phyloP scores from a whole-genome alignment of 345 rosid species.

The Hibiscus mutabilis region DNA sequence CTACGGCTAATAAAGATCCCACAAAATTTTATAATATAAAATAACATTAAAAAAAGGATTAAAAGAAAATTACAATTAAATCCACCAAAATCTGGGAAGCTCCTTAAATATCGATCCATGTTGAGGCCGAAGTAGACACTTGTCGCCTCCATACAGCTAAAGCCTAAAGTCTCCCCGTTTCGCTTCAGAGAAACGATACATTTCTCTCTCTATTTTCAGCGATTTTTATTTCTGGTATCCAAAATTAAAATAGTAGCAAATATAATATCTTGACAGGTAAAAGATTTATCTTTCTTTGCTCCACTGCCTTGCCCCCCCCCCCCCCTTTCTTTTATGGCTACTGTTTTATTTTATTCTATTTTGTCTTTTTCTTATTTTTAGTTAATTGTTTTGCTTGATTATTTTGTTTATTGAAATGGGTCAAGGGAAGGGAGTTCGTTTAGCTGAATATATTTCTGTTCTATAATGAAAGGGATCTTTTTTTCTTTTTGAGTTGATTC shows the following conservation, averaged over 20 bases:
- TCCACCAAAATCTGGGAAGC: neutral
- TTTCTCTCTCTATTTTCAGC: conserved; percentile 16
- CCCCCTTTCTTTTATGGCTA: neutral
- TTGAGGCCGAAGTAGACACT: conserved; percentile 57
- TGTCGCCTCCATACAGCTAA: conserved; percentile 55
- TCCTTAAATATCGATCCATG: conserved; percentile 69
- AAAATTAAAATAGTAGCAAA: neutral
- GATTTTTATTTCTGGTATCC: neutral
- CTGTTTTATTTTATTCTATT: neutral
- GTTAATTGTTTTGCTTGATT: neutral
- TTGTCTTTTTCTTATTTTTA: neutral
- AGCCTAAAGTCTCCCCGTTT: neutral
- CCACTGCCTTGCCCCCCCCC: neutral
- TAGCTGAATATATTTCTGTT: neutral
- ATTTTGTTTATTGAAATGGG: neutral
- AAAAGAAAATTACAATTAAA: neutral
- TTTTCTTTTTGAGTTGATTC: neutral
- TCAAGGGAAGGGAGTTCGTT: neutral
- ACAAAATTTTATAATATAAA: conserved; percentile 1
- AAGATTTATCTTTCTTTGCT: neutral
- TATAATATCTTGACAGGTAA: neutral
- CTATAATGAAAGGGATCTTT: neutral
- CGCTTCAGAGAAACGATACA: conserved; percentile 28
- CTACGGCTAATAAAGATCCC: conserved; percentile 22
- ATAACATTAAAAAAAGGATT: neutral